A percentile compares a stretch with the other conserved stretches of the same genome.
Evolutionary conservation across 331 rosid genomes (phyloP).

Genomic region (Spiraea crenata): DNA sequence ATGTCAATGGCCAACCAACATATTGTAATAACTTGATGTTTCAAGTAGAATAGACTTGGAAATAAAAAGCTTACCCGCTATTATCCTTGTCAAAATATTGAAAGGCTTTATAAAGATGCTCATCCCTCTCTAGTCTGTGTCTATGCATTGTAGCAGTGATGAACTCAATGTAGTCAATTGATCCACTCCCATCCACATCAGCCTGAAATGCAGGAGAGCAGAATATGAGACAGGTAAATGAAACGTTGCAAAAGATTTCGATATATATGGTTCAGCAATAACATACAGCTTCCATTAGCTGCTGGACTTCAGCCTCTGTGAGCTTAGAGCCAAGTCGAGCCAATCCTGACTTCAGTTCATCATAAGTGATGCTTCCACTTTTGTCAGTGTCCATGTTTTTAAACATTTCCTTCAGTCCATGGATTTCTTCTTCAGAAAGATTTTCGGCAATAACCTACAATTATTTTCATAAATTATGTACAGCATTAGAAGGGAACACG

Average conservation of each 20-base stretch:
- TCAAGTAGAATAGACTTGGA: neutral
- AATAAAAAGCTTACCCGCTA: slow-evolving; percentile 61
- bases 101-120: too few species aligned
- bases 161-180: too few species aligned
- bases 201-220: slow-evolving; percentile 72
- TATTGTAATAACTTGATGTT: neutral
- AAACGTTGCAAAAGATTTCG: neutral
- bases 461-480: slow-evolving; percentile 17
- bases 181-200: too few species aligned
- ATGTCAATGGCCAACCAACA: neutral
- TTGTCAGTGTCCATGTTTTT: too few species aligned
- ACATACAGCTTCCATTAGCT: slow-evolving; percentile 95
- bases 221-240: slow-evolving; percentile 18
- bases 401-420: slow-evolving; percentile 90
- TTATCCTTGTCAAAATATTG: slow-evolving; percentile 78
- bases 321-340: slow-evolving; percentile 92
- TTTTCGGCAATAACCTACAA: slow-evolving; percentile 88
- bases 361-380: slow-evolving; percentile 94
- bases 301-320: slow-evolving; percentile 82
- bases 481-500: slow-evolving; percentile 13
- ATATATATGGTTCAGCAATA: slow-evolving; percentile 14
- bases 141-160: too few species aligned
- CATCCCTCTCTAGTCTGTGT: too few species aligned
- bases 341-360: slow-evolving; percentile 78
- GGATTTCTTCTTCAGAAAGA: slow-evolving; percentile 92